Base-by-base conservation (phyloP, 441 rosid species). In the Mallotus repandus region DNA sequence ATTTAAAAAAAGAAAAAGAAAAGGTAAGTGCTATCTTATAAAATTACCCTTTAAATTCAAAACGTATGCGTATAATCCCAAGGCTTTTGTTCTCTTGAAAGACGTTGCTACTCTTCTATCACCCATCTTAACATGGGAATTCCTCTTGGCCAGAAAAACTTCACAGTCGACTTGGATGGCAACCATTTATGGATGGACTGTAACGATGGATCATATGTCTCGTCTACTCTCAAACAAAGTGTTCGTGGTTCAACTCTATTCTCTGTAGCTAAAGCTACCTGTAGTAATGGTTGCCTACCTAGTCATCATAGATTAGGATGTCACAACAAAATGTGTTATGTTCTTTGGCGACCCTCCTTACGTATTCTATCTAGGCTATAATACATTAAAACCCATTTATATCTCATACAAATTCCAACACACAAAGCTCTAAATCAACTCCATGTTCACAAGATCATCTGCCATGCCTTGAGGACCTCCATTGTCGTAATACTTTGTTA, bases 401-500 rank as follows among this genome's bases (percentile, higher is more conserved):
- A 60, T 61, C 46, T 60, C 74, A 8, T 50, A 32, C 18, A 71
- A 60, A 62, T 60, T 71, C 52, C 35, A 41, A 49, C 43, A 71
- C 68, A 86, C 98, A 0, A 84, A 85, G 0, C 74, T 93, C 18
- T 68, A 86, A 14, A 56, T 82, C 48, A 91, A 90, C 72, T 89
- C 93, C 0, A 80, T 81, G 22, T 84, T 86, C 70, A 84, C 89
- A 0, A 86, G 89, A 15, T 60, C 88, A 4, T 85, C 88, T 0
- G 77, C 3, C 75, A 7, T 68, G 7, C 54, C 21, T 10, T 83
- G 9, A 10, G 89, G 86, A 45, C 77, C 84, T 18, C 79, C 82
- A n/a, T 83, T 89, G 0, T 45, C 88, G 0, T 92, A 87, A 52
- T 89, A 92, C 69, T 88, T 83, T 82, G 85, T 89, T 12, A 81